These are phyloP conservation scores for Diaporthe sp. DNA, from an alignment of 2,329 filamentous ascomycete genomes.

Conservation along the genomic window DNA sequence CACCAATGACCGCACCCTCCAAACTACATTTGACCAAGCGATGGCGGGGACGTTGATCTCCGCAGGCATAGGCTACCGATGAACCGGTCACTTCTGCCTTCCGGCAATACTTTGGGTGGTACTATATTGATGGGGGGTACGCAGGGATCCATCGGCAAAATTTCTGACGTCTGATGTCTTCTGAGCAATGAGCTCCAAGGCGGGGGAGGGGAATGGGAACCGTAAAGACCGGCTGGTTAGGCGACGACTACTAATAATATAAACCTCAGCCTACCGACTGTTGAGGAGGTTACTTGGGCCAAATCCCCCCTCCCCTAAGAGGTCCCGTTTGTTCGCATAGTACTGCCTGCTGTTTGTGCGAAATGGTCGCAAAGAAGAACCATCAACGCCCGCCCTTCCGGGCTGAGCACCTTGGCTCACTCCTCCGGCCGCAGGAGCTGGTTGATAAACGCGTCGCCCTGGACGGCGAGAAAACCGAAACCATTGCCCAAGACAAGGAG, in stretches of 20 bases:
- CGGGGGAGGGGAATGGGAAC: constrained; percentile 1
- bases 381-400: constrained; percentile 67
- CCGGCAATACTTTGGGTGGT: not conserved
- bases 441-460: constrained; percentile 54
- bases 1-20: constrained; percentile 17
- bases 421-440: constrained; percentile 75
- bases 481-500: constrained; percentile 50
- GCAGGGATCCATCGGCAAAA: constrained; percentile 18
- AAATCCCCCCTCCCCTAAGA: not conserved
- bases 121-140: not conserved
- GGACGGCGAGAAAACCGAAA: constrained; percentile 49
- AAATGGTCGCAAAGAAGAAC: constrained; percentile 33
- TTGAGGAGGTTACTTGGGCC: not conserved
- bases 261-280: not conserved
- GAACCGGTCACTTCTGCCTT: not conserved
- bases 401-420: constrained; percentile 80
- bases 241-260: not conserved
- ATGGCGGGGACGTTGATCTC: not conserved
- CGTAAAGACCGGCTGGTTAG: not conserved
- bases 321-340: not conserved
- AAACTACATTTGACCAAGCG: not conserved
- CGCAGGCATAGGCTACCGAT: not conserved
- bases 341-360: not conserved
- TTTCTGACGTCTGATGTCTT: not conserved
- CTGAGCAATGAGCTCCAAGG: not conserved